A percentile compares a stretch with the other conserved stretches of the same genome.
phyloP scores from a whole-genome alignment of 2,329 filamentous ascomycete genomes.

The Pseudophaeomoniella oleicola region DNA sequence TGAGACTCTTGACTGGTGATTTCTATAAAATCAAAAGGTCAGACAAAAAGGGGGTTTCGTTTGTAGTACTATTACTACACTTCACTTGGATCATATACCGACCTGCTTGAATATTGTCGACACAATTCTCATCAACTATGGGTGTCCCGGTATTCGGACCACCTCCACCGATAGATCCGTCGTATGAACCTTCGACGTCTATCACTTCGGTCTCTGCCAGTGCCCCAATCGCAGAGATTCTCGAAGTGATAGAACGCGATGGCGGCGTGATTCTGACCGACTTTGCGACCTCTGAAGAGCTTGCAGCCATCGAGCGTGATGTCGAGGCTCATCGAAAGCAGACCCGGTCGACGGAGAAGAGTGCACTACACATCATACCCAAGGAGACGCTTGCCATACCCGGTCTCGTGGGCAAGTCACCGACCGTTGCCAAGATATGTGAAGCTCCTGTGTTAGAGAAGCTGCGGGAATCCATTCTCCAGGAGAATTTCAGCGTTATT shows the following conservation, averaged over 20 bases:
- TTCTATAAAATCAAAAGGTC: no score
- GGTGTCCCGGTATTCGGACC: constrained; percentile 3
- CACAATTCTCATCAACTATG: no score
- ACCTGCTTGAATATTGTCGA: no score
- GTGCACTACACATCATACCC: constrained; percentile 12
- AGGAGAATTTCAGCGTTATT: constrained; percentile 11
- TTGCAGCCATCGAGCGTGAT: constrained; percentile 14
- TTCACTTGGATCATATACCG: no score
- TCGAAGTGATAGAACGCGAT: constrained; percentile 17
- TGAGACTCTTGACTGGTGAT: no score
- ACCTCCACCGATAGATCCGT: constrained; percentile 4
- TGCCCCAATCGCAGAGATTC: constrained; percentile 15
- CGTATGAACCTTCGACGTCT: constrained; percentile 5
- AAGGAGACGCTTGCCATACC: constrained; percentile 13
- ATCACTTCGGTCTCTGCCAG: constrained; percentile 13
- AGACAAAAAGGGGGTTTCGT: no score
- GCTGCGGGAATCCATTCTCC: constrained; percentile 13
- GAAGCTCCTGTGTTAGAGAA: constrained; percentile 11
- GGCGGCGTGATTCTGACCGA: constrained; percentile 19
- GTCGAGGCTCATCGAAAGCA: constrained; percentile 5
- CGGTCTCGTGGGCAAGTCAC: constrained; percentile 17
- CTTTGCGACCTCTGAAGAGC: constrained; percentile 11
- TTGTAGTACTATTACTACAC: no score
- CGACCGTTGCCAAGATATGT: constrained; percentile 13
- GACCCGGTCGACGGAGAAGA: constrained; percentile 3